Conservation (phyloP, 441 rosid species). For the Populus hybrid region DNA sequence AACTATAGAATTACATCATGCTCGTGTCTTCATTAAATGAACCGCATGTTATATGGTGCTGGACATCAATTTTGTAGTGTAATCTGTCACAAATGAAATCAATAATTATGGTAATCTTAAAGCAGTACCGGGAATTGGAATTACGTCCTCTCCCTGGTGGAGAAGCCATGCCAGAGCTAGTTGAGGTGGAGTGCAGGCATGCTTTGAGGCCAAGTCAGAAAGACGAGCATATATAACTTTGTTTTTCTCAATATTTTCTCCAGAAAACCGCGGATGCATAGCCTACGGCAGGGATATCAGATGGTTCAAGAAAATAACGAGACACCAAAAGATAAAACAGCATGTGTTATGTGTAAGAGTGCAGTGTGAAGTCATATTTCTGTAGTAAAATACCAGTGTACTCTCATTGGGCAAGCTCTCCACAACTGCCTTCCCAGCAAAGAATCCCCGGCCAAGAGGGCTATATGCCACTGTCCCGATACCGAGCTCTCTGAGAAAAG, state of each 20-base stretch:
- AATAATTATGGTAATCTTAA: background rate
- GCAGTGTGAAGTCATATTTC: background rate
- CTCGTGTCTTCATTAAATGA: background rate
- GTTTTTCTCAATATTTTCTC: conserved; percentile 47
- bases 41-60: background rate
- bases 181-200: conserved; percentile 43
- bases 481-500: conserved; percentile 40
- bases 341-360: background rate
- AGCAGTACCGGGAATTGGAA: conserved; percentile 49
- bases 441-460: conserved; percentile 53
- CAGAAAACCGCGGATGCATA: conserved; percentile 39
- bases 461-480: conserved; percentile 49
- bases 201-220: conserved; percentile 31
- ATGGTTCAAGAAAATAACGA: background rate
- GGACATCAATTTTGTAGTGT: background rate
- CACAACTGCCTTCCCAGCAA: conserved; percentile 43
- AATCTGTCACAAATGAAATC: background rate
- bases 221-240: conserved; percentile 30
- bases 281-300: background rate
- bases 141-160: conserved; percentile 47
- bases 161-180: conserved; percentile 54
- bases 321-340: background rate
- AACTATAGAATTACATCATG: background rate
- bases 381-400: background rate
- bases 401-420: conserved; percentile 35